phyloP scores from a whole-genome alignment of 2,329 filamentous ascomycete genomes.

The Cordyceps cicadae region DNA sequence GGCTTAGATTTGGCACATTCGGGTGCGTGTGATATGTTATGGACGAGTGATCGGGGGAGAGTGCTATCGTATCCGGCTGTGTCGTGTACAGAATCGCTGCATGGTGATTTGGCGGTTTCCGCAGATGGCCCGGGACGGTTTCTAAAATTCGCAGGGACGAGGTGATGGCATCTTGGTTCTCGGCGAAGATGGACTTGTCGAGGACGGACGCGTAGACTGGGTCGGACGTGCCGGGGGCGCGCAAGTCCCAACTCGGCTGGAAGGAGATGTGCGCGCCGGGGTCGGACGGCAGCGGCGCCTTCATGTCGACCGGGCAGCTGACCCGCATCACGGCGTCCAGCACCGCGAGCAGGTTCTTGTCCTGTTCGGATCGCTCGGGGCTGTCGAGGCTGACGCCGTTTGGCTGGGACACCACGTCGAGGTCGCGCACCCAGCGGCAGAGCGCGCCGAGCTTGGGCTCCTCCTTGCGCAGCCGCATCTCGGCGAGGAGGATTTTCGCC shows the following conservation, averaged over 20 bases:
- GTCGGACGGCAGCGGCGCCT: conserved; percentile 22
- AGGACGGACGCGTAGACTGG: conserved; percentile 49
- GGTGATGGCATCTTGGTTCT: conserved; percentile 28
- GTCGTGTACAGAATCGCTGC: conserved; percentile 58
- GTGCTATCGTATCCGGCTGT: conserved; percentile 44
- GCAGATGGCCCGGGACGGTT: conserved; percentile 47
- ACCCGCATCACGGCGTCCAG: conserved; percentile 57
- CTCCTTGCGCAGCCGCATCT: conserved; percentile 60
- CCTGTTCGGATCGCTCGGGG: conserved; percentile 33
- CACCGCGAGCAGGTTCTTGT: conserved; percentile 49
- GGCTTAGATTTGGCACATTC: conserved; percentile 50
- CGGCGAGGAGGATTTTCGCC: conserved; percentile 56
- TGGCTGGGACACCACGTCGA: conserved; percentile 56
- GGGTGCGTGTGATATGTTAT: conserved; percentile 54
- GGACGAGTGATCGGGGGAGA: conserved; percentile 35
- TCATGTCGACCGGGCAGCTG: conserved; percentile 51
- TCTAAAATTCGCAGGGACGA: conserved; percentile 50
- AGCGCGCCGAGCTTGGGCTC: conserved; percentile 60
- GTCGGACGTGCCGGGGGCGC: conserved; percentile 31
- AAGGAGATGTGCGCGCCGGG: conserved; percentile 44
- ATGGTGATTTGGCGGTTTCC: conserved; percentile 62
- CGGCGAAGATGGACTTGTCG: conserved; percentile 45
- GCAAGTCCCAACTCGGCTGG: conserved; percentile 54
- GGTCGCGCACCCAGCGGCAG: conserved; percentile 63
- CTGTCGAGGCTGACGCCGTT: conserved; percentile 27